A percentile compares a stretch with the other conserved stretches of the same genome.
These are phyloP conservation scores for Melaleuca alternifolia DNA, from an alignment of 345 rosid species.

Conservation along the genomic window DNA sequence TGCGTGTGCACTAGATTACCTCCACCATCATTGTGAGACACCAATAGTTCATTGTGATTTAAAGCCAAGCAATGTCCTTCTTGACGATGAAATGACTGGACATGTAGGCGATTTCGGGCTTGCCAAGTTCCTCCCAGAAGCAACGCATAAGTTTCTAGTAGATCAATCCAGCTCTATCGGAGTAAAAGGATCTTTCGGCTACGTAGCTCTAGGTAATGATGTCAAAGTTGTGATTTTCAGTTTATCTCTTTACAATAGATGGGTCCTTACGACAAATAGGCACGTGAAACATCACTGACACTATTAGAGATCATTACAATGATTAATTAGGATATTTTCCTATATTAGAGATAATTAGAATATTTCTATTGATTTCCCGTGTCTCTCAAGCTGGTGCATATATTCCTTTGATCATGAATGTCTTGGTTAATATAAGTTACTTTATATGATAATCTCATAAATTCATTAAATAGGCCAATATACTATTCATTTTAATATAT, in stretches of 20 bases:
- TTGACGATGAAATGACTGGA: background rate
- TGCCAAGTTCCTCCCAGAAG: background rate
- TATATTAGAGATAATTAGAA: too few species aligned
- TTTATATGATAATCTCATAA: too few species aligned
- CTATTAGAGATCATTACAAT: background rate
- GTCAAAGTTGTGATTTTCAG: fast-evolving
- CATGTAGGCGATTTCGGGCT: background rate
- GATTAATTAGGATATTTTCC: too few species aligned
- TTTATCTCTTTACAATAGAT: too few species aligned
- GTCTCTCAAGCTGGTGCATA: too few species aligned
- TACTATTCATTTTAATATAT: too few species aligned
- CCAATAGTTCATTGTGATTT: background rate
- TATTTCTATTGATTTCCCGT: too few species aligned
- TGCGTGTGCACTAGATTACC: background rate
- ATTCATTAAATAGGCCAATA: too few species aligned
- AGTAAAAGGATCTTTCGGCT: background rate
- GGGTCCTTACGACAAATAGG: too few species aligned
- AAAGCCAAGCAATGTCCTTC: background rate
- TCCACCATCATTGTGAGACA: background rate
- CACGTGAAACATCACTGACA: too few species aligned
- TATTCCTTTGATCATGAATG: too few species aligned
- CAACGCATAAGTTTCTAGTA: background rate
- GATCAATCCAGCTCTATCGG: background rate
- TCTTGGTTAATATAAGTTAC: too few species aligned
- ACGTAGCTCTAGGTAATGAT: background rate